Base-by-base conservation (phyloP, 176 grass and related monocot genomes). In the Neostapfia colusana region DNA sequence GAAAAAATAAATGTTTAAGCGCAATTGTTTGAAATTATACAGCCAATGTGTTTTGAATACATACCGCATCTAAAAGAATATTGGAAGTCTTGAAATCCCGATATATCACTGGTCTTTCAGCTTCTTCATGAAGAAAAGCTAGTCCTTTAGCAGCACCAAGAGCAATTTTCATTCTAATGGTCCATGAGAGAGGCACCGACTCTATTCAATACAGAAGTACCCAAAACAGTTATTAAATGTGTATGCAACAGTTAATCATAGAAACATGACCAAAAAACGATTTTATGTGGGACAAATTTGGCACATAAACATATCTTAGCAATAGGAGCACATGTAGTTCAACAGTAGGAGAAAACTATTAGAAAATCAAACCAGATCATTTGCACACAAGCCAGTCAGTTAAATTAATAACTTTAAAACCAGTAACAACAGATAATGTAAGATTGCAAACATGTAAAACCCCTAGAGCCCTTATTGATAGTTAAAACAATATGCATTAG, bases 21-120 rank as follows among this genome's bases (percentile, higher is more conserved):
- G 62, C 55, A 67, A 64, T 54, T 67, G 62, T 78, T 49, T 60
- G 49, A 88, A 21, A 23, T 7, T 76, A 64, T 38, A 77, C 36
- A 23, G n/a, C 27, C 23, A 45, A 79, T 54, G 35, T 49, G 70
- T 65, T 60, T 41, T 31, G 5, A 75, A 86, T 50, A 77, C 77
- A 59, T 83, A 99, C 95, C 65, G 85, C 90, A 67, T 99, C 95
- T 83, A 95, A 77, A 34, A 99, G 83, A 78, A 99, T 92, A 85
- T 99, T 99, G 41, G 95, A 99, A 61, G 95, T 95, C 86, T 99
- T 99, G 77, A 99, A 99, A 85, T 99, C 95, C 45, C 95, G 89
- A 88, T 99, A 99, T 72, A 99, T 99, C 23, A 99, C 92, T 68
- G 95, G 95, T 55, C 92, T 95, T 90, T 99, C 95, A 60, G 91